Conservation (phyloP, 1,139 yeast genomes). For the Geotrichum cucujoidarum region DNA sequence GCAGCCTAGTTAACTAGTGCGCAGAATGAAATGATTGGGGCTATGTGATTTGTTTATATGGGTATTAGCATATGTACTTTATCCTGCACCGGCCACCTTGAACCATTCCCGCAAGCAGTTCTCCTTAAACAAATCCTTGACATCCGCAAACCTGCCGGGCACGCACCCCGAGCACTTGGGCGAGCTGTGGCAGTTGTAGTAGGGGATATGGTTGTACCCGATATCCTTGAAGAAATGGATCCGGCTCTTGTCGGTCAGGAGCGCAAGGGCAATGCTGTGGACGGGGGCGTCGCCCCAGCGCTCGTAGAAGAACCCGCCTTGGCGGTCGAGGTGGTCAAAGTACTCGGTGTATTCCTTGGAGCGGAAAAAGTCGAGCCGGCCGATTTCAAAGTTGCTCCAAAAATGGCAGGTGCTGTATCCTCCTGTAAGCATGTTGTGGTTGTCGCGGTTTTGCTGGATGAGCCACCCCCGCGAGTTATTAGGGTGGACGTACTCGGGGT, state of each 20-base stretch:
- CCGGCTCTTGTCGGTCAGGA: constrained; percentile 63
- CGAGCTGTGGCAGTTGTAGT: constrained; percentile 54
- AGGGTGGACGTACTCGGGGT: constrained; percentile 57
- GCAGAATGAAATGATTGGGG: too few species aligned
- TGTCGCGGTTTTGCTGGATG: constrained; percentile 44
- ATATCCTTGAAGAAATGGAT: constrained; percentile 87
- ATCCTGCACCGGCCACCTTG: constrained; percentile 31
- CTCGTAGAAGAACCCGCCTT: constrained; percentile 80
- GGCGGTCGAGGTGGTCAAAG: constrained; percentile 57
- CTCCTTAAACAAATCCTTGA: constrained; percentile 49
- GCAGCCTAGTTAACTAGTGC: too few species aligned
- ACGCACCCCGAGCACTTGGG: constrained; percentile 41
- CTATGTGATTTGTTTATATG: too few species aligned
- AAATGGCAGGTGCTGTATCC: constrained; percentile 85
- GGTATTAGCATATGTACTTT: too few species aligned
- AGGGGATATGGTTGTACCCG: constrained; percentile 72
- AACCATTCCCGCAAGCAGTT: constrained; percentile 73
- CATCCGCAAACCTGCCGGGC: constrained; percentile 45
- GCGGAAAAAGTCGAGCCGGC: constrained; percentile 75
- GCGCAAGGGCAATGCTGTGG: constrained; percentile 65
- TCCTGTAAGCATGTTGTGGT: constrained; percentile 47
- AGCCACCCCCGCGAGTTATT: constrained; percentile 71
- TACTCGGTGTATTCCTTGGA: constrained; percentile 59
- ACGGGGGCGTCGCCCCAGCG: constrained; percentile 94
- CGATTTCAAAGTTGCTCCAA: constrained; percentile 82